Evolutionary conservation across 2,329 filamentous ascomycete genomes (phyloP), one percentile per base, ranked within the genome.

Genomic region (Pyricularia grisea): DNA sequence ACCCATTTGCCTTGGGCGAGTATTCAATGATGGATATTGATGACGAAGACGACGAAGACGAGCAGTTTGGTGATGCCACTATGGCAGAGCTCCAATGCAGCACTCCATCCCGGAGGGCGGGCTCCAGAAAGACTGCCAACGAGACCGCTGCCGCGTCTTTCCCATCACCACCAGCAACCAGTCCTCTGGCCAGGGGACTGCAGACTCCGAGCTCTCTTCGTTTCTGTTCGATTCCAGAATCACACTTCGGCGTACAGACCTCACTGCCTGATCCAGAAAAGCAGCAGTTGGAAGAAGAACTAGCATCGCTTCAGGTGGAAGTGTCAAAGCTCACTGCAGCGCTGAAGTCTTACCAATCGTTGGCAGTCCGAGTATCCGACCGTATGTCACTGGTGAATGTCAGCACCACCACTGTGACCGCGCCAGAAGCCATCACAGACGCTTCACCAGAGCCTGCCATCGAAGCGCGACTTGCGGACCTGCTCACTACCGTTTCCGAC

Each of bases 161-260:
- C 71, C 82, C 82, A 4, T 86, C 85, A 0, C 86, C 86, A 0
- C 86, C 86, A 0, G 80, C 82, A 2, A 88, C 86, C 0, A 88
- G 85, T 61, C 83, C 84, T 0, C 25, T 68, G 1, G 72, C 77
- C 71, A 70, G 76, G 0, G 70, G 74, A 0, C 81, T 82, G 1
- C 84, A 84, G 0, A 70, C 71, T 10, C 71, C 71, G 6, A 67
- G 11, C 14, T 42, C 60, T 30, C 63, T 63, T 1, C 73, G 72
- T 0, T 71, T 71, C 1, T 65, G 33, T 36, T 0, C 20, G 31
- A 27, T 61, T 14, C 58, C 58, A 2, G 23, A 25, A 27, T 61
- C 33, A 27, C 74, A 81, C 68, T 73, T 72, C 1, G 79, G 79
- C 0, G 78, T 83, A 0, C 83, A 86, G 71, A 77, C 76, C 0